phyloP scores from a whole-genome alignment of 163 green algal genomes.

The Scenedesmus sp. region DNA sequence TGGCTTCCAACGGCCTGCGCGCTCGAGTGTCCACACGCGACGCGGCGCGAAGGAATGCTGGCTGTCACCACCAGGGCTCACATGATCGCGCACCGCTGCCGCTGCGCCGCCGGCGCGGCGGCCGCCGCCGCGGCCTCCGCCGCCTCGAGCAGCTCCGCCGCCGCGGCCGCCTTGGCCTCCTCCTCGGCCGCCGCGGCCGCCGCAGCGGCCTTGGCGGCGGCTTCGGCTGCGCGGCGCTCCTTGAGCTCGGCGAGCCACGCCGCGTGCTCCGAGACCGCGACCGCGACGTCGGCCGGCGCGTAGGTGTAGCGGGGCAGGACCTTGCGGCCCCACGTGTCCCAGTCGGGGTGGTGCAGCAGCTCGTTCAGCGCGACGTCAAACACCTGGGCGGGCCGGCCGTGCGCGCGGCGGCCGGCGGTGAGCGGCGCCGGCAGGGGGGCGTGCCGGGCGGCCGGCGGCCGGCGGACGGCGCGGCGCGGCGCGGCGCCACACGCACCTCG shows the following conservation, averaged over 20 bases:
- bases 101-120: background rate
- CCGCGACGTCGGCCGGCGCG: background rate
- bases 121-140: constrained; percentile 19
- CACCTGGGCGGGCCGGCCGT: too few species aligned
- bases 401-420: too few species aligned
- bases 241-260: constrained; percentile 28
- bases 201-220: constrained; percentile 11
- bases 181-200: constrained; percentile 29
- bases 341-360: constrained; percentile 58
- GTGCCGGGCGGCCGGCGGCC: too few species aligned
- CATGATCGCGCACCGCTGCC: constrained; percentile 19
- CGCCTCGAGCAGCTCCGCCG: background rate
- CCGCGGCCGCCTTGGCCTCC: constrained; percentile 8
- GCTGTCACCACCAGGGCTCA: background rate
- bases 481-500: constrained; percentile 3
- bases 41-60: background rate
- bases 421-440: too few species aligned
- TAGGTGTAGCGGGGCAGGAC: constrained; percentile 41
- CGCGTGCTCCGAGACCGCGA: background rate
- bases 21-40: too few species aligned
- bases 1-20: too few species aligned
- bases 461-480: too few species aligned
- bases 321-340: constrained; percentile 43
- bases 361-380: constrained; percentile 50
- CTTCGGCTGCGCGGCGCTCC: constrained; percentile 7